phyloP scores from a whole-genome alignment of 176 grass and related monocot genomes.

The Hordeum marinum region DNA sequence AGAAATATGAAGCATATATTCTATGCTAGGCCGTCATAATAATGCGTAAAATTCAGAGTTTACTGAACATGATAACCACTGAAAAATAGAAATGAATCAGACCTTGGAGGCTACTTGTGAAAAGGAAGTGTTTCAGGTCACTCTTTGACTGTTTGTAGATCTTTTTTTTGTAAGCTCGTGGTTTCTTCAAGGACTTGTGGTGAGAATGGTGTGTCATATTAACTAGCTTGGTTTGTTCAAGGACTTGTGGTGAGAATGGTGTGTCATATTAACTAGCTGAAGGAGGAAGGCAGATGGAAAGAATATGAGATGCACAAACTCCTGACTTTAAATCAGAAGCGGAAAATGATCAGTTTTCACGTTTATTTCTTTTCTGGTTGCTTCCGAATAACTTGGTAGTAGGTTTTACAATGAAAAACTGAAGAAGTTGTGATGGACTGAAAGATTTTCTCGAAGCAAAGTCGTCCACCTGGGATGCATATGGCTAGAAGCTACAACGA shows the following conservation, averaged over 20 bases:
- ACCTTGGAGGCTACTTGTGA: too few species aligned
- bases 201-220: too few species aligned
- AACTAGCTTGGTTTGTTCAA: too few species aligned
- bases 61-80: too few species aligned
- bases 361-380: neutral
- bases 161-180: neutral
- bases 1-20: too few species aligned
- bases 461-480: slow-evolving; percentile 59
- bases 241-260: too few species aligned
- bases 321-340: slow-evolving; percentile 78
- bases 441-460: slow-evolving; percentile 86
- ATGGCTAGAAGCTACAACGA: slow-evolving; percentile 23
- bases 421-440: slow-evolving; percentile 74
- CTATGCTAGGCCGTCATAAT: too few species aligned
- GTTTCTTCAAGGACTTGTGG: neutral
- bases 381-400: neutral
- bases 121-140: too few species aligned
- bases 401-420: slow-evolving; percentile 89
- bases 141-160: too few species aligned
- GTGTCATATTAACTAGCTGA: slow-evolving; percentile 51
- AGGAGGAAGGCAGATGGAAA: slow-evolving; percentile 84
- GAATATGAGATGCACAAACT: slow-evolving; percentile 99
- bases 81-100: too few species aligned
- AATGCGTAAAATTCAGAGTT: too few species aligned
- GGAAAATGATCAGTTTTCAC: slow-evolving; percentile 59